Evolutionary conservation across 805 yeast species (phyloP), one percentile per base, ranked within the genome.

Genomic region (Zygotorulaspora sp.): DNA sequence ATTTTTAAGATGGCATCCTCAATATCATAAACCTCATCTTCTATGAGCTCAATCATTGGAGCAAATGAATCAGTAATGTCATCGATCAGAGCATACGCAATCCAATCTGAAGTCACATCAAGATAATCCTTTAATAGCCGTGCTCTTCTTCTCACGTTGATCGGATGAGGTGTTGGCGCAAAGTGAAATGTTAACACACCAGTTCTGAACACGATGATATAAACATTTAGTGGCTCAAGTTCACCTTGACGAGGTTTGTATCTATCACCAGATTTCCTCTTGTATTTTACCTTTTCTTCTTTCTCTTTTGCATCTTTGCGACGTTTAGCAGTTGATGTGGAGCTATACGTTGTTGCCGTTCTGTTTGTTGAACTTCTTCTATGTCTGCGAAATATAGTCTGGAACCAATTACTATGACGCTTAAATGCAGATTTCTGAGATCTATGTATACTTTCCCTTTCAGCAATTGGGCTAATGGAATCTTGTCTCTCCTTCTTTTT

Each of bases 41-140:
- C 97, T 36, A 92, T 89, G 32, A 90, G 77, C 41, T 86, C 94
- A 45, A 92, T 89, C 82, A 92, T 78, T 2, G 98, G 98, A 1
- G 95, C 97, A 68, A 86, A 92, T 0, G 95, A 95, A 68, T 92
- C 98, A 0, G 97, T 90, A 47, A 92, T 86, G 59, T 92, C 97
- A 66, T 92, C 98, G 50, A 92, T 86, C 46, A 92, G 66, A 0
- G 97, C 97, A 63, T 92, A 92, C 1, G 96, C 90, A 31, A 92
- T 82, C 98, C 98, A 92, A 61, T 92, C 97, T 0, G 97, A 78
- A 2, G 90, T 77, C 4, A 92, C 95, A 2, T 85, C 86, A 44
- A 92, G 67, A 55, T 89, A 90, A 58, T 92, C 98, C 44, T 81
- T 72, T 45, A 90, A 70, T 46, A 92, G 66, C 40, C 98, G 71